A percentile compares a stretch with the other conserved stretches of the same genome.
These are phyloP conservation scores for Hanseniaspora pseudoguilliermondii DNA, from an alignment of 805 yeast species.

Conservation along the genomic window DNA sequence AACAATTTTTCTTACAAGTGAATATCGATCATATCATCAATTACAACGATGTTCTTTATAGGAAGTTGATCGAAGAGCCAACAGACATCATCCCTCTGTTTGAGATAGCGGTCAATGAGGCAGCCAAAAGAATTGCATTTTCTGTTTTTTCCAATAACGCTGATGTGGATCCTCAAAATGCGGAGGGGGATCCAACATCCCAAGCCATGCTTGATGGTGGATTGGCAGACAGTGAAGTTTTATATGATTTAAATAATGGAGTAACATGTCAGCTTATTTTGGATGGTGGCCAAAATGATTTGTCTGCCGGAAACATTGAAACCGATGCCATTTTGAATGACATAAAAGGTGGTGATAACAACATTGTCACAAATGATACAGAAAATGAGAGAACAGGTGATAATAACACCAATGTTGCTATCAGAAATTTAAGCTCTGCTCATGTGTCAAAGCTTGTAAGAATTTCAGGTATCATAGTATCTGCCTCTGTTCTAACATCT, in stretches of 20 bases:
- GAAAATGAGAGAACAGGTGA: constrained; percentile 60
- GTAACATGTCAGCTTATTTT: constrained; percentile 11
- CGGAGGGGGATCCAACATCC: constrained; percentile 35
- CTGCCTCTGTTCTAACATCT: constrained; percentile 77
- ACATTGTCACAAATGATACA: constrained; percentile 17
- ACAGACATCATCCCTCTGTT: constrained; percentile 75
- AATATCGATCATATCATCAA: constrained; percentile 74
- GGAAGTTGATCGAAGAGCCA: constrained; percentile 74
- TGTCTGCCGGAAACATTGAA: constrained; percentile 22
- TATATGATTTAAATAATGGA: constrained; percentile 30
- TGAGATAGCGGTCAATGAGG: constrained; percentile 71
- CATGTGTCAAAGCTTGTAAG: constrained; percentile 83
- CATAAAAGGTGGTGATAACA: constrained; percentile 10
- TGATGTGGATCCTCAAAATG: constrained; percentile 35
- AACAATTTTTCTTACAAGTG: constrained; percentile 59
- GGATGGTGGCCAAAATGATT: constrained; percentile 15
- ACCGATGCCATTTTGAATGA: constrained; percentile 9
- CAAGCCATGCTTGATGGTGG: constrained; percentile 32
- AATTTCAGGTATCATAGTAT: constrained; percentile 83
- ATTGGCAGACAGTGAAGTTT: constrained; percentile 14
- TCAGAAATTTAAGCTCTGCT: constrained; percentile 74
- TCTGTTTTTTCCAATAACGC: constrained; percentile 22
- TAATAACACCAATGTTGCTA: constrained; percentile 44
- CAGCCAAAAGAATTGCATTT: constrained; percentile 57
- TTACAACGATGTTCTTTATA: constrained; percentile 80